Evolutionary conservation across 179 eudicot genomes (phyloP).

Genomic region (Camellia oleifera): DNA sequence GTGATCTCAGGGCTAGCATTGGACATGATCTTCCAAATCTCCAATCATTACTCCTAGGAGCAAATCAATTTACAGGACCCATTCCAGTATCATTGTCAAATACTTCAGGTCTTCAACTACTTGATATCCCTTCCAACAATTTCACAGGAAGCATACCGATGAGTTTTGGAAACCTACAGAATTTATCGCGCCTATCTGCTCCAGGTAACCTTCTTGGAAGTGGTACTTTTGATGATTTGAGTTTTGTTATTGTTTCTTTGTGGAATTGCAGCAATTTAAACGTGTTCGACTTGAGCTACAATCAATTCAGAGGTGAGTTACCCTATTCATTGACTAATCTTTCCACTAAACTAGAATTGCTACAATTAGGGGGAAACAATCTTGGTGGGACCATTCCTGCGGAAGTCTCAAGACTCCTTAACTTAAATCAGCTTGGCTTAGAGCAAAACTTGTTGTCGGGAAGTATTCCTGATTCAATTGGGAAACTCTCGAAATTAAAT

Average conservation of each 20-base stretch:
- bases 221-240: constrained; percentile 8
- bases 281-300: background rate
- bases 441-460: background rate
- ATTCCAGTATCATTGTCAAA: constrained; percentile 17
- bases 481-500: constrained; percentile 2
- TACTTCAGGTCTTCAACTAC: constrained; percentile 6
- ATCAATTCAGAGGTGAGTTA: constrained; percentile 11
- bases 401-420: constrained; percentile 10
- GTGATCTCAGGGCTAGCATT: constrained; percentile 6
- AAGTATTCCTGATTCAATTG: constrained; percentile 12
- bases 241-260: constrained; percentile 4
- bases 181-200: no score
- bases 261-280: constrained; percentile 16
- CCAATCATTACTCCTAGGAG: background rate
- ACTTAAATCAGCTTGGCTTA: constrained; percentile 9
- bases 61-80: constrained; percentile 7
- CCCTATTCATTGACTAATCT: constrained; percentile 15
- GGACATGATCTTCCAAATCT: constrained; percentile 20
- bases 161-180: constrained; percentile 10
- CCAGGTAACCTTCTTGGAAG: background rate
- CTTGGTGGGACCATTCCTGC: constrained; percentile 15
- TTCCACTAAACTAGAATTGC: constrained; percentile 7
- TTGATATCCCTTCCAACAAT: constrained; percentile 6
- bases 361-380: background rate
- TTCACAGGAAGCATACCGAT: constrained; percentile 13